A percentile compares a stretch with the other conserved stretches of the same genome.
phyloP scores from a whole-genome alignment of 495 filamentous ascomycete species.

The Aspergillus indologenus region DNA sequence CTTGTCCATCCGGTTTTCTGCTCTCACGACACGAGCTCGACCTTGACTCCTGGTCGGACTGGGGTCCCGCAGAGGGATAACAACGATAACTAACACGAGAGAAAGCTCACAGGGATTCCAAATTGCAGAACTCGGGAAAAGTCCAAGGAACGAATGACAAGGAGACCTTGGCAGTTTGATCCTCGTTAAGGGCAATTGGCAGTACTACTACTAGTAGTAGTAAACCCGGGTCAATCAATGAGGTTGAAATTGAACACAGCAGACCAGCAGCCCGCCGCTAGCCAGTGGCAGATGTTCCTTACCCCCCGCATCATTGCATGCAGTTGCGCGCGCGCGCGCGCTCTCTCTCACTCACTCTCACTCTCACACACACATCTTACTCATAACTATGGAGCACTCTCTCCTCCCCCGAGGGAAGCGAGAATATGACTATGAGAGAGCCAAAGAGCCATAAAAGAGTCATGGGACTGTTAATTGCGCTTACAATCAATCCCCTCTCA shows the following conservation, averaged over 20 bases:
- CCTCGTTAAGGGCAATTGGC: neutral
- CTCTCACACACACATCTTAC: no score
- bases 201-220: neutral
- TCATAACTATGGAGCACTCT: neutral
- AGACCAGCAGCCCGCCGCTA: constrained; percentile 7
- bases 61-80: neutral
- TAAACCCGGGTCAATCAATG: neutral
- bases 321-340: constrained; percentile 2
- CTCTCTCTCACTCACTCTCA: neutral
- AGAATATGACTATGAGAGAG: neutral
- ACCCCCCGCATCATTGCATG: constrained; percentile 22
- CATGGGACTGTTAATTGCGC: neutral
- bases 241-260: constrained; percentile 7
- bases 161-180: neutral
- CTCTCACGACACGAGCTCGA: neutral
- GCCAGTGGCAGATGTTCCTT: constrained; percentile 36
- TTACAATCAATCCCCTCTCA: neutral
- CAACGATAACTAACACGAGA: neutral
- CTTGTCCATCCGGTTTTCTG: neutral
- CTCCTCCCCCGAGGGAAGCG: neutral
- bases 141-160: neutral
- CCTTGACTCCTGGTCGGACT: neutral
- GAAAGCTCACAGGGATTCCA: neutral
- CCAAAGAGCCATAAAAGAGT: neutral
- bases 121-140: neutral